Evolutionary conservation across 495 filamentous ascomycete species (phyloP).

Genomic region (Hypoxylon lenormandii): DNA sequence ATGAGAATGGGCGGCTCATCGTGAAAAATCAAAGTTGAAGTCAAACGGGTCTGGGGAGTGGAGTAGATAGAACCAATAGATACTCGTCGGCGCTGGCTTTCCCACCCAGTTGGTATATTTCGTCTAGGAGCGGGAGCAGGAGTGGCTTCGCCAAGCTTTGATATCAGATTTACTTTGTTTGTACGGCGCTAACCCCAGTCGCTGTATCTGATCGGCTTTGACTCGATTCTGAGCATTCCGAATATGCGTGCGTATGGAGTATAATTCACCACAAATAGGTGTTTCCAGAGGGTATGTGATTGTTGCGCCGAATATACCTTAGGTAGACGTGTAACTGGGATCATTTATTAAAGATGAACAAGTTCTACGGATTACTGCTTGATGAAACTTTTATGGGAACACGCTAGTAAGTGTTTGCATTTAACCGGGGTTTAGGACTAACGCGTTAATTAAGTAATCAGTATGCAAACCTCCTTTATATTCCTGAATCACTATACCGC

Average conservation of each 20-base stretch:
- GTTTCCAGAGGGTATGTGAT: too few relatives aligned
- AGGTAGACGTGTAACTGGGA: too few relatives aligned
- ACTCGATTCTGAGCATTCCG: constrained; percentile 23
- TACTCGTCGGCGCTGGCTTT: not conserved
- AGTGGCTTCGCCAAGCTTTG: not conserved
- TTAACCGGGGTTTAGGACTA: constrained; percentile 1
- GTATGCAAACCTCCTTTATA: too few relatives aligned
- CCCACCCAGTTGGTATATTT: constrained; percentile 1
- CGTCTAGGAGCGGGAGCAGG: not conserved
- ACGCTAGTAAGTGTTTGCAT: not conserved
- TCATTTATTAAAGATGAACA: too few relatives aligned
- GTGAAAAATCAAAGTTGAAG: constrained; percentile 3
- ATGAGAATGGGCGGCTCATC: constrained; percentile 46
- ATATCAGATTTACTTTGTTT: not conserved
- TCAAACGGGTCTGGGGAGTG: not conserved
- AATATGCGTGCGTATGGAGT: not conserved
- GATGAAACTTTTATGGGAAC: not conserved
- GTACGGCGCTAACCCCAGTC: constrained; percentile 33
- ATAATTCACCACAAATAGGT: too few relatives aligned
- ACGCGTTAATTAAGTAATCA: not conserved
- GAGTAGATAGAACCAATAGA: not conserved
- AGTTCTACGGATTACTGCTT: not conserved
- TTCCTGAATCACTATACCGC: too few relatives aligned
- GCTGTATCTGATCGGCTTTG: constrained; percentile 1
- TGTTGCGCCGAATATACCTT: too few relatives aligned